phyloP scores from a whole-genome alignment of 768 basidiomycete species.

The Lactifluus rugatus region DNA sequence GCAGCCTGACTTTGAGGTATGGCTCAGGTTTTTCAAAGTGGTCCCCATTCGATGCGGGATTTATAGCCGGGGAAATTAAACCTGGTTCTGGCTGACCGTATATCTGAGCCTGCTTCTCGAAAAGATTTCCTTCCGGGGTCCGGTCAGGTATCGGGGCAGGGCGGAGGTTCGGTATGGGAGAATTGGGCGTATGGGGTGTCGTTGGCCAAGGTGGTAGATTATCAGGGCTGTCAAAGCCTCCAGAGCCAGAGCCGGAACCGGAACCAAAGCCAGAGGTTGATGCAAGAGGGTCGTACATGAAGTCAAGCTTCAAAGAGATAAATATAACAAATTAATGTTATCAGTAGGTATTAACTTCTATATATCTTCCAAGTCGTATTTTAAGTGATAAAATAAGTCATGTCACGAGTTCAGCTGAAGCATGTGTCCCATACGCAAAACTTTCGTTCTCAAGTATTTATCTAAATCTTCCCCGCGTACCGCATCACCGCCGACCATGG shows the following conservation, averaged over 20 bases:
- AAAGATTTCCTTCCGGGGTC: constrained; percentile 38
- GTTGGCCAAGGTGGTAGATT: constrained; percentile 67
- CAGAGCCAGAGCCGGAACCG: not conserved
- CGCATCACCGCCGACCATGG: constrained; percentile 69
- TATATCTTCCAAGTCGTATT: not conserved
- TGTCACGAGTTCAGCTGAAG: constrained; percentile 50
- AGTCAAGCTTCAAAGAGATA: not conserved
- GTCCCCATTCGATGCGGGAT: constrained; percentile 55
- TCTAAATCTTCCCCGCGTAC: constrained; percentile 82
- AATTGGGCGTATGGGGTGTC: constrained; percentile 62
- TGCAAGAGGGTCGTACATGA: constrained; percentile 67
- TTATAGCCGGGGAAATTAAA: constrained; percentile 65
- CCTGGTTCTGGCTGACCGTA: constrained; percentile 82
- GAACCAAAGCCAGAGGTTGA: constrained; percentile 34
- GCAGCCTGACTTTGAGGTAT: constrained; percentile 83
- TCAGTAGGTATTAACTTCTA: not conserved
- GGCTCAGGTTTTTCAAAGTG: constrained; percentile 70
- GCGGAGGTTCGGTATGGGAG: constrained; percentile 62
- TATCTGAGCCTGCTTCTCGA: constrained; percentile 75
- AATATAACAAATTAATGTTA: not conserved
- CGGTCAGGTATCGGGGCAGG: constrained; percentile 49
- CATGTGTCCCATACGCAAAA: constrained; percentile 96
- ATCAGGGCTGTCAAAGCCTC: constrained; percentile 39
- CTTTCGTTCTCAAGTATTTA: constrained; percentile 91
- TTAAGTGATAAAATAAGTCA: too few relatives aligned